A percentile compares a stretch with the other conserved stretches of the same genome.
These are phyloP conservation scores for Trichophyton schoenleinii DNA, from an alignment of 2,329 filamentous ascomycete genomes.

Conservation along the genomic window DNA sequence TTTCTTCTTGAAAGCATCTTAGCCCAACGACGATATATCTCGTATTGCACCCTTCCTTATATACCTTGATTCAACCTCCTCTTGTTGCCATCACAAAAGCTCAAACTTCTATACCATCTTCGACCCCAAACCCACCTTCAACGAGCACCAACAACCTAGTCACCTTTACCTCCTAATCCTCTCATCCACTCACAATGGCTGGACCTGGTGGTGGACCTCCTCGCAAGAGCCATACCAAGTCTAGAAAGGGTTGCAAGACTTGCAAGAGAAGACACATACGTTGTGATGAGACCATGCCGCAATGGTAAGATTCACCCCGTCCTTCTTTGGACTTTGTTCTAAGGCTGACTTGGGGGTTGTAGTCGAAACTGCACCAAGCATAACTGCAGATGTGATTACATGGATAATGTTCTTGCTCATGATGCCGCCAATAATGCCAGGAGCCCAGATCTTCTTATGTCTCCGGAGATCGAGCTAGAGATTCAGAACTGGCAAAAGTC, in stretches of 20 bases:
- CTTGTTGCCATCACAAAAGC: background rate
- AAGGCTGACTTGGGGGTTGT: constrained; percentile 13
- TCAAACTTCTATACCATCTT: background rate
- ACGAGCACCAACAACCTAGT: background rate
- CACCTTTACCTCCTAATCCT: constrained; percentile 1
- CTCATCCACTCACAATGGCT: constrained; percentile 49
- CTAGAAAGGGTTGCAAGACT: constrained; percentile 92
- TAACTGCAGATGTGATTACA: constrained; percentile 96
- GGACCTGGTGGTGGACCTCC: constrained; percentile 90
- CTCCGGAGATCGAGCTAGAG: constrained; percentile 66
- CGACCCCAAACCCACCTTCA: background rate
- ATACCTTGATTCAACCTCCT: background rate
- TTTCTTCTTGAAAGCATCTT: background rate
- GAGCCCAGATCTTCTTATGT: constrained; percentile 62
- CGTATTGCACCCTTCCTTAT: background rate
- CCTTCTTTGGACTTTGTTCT: background rate
- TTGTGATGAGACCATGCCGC: constrained; percentile 93
- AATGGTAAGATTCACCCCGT: constrained; percentile 54
- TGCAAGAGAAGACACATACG: constrained; percentile 96
- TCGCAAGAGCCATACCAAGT: constrained; percentile 89
- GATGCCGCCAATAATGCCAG: constrained; percentile 40
- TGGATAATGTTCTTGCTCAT: constrained; percentile 57
- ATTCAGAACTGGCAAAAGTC: constrained; percentile 75
- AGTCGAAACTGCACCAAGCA: constrained; percentile 98
- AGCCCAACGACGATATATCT: background rate